These are phyloP conservation scores for Scheffersomyces cryptocercus DNA, from an alignment of 1,139 yeast genomes.

Conservation along the genomic window DNA sequence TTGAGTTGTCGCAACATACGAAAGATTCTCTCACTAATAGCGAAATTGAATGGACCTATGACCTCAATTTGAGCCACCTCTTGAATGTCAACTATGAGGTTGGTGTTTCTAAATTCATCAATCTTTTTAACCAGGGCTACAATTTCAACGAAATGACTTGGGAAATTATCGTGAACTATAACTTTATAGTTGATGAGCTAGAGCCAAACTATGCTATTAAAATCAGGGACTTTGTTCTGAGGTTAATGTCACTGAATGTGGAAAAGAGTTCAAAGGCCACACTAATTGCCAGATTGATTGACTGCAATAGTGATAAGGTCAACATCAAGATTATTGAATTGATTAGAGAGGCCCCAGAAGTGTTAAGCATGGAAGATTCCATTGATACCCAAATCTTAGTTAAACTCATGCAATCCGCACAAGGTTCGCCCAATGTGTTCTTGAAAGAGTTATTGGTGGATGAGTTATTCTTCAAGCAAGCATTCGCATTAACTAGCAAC, in stretches of 20 bases:
- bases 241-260: constrained; percentile 25
- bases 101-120: constrained; percentile 30
- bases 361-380: not conserved
- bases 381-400: constrained; percentile 13
- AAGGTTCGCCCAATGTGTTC: constrained; percentile 20
- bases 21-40: not conserved
- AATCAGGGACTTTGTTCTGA: constrained; percentile 23
- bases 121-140: constrained; percentile 29
- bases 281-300: constrained; percentile 22
- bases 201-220: constrained; percentile 18
- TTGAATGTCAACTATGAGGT: constrained; percentile 30
- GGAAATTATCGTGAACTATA: constrained; percentile 31
- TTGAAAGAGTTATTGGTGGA: constrained; percentile 16
- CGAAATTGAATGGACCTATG: constrained; percentile 12
- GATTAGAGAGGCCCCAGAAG: constrained; percentile 9
- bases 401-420: constrained; percentile 13
- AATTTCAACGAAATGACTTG: constrained; percentile 36
- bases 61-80: constrained; percentile 28
- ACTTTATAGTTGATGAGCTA: constrained; percentile 25
- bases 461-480: constrained; percentile 10
- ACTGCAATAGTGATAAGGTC: constrained; percentile 29
- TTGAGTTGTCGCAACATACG: constrained; percentile 2
- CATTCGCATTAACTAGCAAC: constrained; percentile 12
- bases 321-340: constrained; percentile 25
- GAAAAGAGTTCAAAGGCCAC: constrained; percentile 12